Conservation (phyloP, 208 protist genomes). For the Leishmania martiniquensis region DNA sequence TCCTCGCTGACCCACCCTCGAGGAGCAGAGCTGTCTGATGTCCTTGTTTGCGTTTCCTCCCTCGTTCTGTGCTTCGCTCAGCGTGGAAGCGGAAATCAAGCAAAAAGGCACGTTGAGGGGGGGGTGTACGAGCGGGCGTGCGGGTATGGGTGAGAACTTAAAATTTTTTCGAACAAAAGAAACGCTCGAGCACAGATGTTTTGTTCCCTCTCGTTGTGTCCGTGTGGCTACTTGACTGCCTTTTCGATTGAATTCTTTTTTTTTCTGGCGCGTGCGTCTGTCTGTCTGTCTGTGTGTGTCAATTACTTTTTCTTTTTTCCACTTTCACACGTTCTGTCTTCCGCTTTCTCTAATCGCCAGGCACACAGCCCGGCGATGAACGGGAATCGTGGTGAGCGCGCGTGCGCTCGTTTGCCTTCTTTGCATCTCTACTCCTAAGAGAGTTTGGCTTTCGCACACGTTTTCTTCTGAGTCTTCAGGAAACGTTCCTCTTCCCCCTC, state of each 20-base stretch:
- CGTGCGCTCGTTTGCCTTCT: neutral
- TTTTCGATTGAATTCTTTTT: no score
- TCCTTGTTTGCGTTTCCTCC: neutral
- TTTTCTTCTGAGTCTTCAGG: neutral
- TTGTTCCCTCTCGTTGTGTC: no score
- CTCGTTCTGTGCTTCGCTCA: neutral
- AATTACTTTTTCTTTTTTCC: constrained; percentile 13
- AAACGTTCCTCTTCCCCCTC: neutral
- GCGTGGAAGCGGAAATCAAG: no score
- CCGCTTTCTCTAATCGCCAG: no score
- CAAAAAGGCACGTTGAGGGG: no score
- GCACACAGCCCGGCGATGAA: no score
- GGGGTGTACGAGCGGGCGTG: neutral
- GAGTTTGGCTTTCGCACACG: no score
- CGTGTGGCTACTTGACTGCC: no score
- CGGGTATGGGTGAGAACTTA: neutral
- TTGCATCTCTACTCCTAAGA: neutral
- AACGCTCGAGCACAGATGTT: no score
- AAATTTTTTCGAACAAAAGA: no score
- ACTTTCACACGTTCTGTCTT: neutral
- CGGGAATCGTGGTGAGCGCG: neutral
- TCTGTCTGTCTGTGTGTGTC: neutral
- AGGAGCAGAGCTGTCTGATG: no score
- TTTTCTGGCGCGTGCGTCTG: neutral
- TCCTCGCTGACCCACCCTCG: neutral